phyloP scores from a whole-genome alignment of 1,139 yeast species.

The Saccharomycopsis hybrid region DNA sequence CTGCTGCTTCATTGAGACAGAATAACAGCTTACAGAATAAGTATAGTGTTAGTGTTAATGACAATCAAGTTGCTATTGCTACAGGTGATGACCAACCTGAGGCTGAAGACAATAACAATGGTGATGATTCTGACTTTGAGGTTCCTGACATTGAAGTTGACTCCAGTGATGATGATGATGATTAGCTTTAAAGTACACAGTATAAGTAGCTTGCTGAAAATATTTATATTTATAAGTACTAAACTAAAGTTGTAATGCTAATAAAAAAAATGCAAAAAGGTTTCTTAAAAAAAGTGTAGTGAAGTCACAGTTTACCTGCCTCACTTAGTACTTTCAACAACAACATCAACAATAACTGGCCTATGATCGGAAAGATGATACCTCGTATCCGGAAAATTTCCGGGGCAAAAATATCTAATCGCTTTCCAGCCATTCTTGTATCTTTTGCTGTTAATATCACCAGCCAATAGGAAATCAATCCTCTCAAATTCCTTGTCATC shows the following conservation, averaged over 20 bases:
- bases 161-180: constrained; percentile 30
- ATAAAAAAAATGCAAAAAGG: too few relatives aligned
- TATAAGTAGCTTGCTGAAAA: too few relatives aligned
- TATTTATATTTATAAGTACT: too few relatives aligned
- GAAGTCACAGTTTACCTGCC: too few relatives aligned
- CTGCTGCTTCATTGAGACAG: too few relatives aligned
- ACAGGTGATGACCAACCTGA: constrained; percentile 3
- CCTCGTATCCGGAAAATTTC: constrained; percentile 28
- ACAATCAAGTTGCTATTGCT: too few relatives aligned
- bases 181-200: too few relatives aligned
- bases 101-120: constrained; percentile 21
- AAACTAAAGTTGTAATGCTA: too few relatives aligned
- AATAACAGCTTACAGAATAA: too few relatives aligned
- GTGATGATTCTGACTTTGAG: constrained; percentile 46
- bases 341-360: constrained; percentile 33
- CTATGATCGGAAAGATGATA: constrained; percentile 40
- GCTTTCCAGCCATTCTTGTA: constrained; percentile 15
- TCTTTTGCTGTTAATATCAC: constrained; percentile 22
- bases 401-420: constrained; percentile 24
- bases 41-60: too few relatives aligned
- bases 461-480: constrained; percentile 32
- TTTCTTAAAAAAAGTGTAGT: too few relatives aligned
- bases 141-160: constrained; percentile 49
- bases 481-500: constrained; percentile 32
- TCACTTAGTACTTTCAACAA: not conserved